Evolutionary conservation across 805 yeast species (phyloP), one percentile per base, ranked within the genome.

Genomic region (Candida easanensis): DNA sequence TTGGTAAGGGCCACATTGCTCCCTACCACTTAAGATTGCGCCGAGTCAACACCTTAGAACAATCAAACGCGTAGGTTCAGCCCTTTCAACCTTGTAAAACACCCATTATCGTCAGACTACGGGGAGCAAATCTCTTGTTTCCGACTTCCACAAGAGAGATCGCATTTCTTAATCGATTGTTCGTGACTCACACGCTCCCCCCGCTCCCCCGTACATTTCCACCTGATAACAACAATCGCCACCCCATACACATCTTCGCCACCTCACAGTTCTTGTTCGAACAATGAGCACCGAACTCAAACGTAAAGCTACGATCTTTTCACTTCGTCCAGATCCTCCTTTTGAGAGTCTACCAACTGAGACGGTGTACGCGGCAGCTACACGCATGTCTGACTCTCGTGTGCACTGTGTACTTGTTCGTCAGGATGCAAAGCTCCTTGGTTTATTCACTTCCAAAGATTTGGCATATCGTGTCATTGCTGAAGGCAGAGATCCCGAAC

Each of bases 361-460:
- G 17, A 45, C 65, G 0, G 65, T 68, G 1, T 45, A 54, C 17
- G 51, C 53, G 7, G 71, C 68, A 8, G 62, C 74, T 2, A 53
- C 54, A 10, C 41, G 57, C 27, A 70, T 72, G 75, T 63, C 63
- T 10, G 61, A 62, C n/a, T 54, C 58, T 25, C 50, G 71, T 28
- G 62, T 63, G n/a, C 70, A 71, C 46, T 72, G 76, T 51, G 62
- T 70, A 4, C 54, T 71, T 5, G 69, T 72, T 13, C 64, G 58
- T 31, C 63, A 60, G 34, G 44, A 44, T 27, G 48, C 38, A 5
- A 55, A 55, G 38, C 49, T 68, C 17, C 46, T 64, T n/a, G 77
- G 76, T 1, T 53, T 72, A 7, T 60, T 69, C 36, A 72, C 77
- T 1, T 70, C 77, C 0, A 71, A 69, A 45, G 77, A 72, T 50